Percentiles rank a stretch among this genome's conserved stretches.
These are phyloP conservation scores for Curvularia sp. DNA, from an alignment of 2,329 filamentous ascomycete species.

Conservation along the genomic window DNA sequence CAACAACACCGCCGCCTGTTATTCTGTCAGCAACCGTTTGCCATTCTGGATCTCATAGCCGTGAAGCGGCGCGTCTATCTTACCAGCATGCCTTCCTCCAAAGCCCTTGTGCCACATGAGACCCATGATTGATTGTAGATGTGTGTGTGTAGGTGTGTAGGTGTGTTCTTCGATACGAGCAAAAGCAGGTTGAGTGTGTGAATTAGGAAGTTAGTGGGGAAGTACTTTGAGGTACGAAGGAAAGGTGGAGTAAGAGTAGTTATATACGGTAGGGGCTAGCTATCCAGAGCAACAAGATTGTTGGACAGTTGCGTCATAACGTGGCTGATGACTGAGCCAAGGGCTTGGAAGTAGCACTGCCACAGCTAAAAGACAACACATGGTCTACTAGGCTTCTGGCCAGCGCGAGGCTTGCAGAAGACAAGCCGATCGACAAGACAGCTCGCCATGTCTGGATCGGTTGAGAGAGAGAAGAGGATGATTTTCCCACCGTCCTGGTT, in stretches of 20 bases:
- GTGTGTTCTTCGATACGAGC: not conserved
- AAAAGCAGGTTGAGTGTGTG: not conserved
- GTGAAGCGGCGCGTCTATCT: slow-evolving; percentile 19
- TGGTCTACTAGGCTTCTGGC: not conserved
- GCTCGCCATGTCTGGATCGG: not conserved
- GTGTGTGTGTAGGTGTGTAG: slow-evolving; percentile 19
- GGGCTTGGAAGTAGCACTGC: slow-evolving; percentile 5
- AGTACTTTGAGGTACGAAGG: not conserved
- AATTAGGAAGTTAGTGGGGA: not conserved
- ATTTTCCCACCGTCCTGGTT: no score
- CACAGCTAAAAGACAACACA: not conserved
- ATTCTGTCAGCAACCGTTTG: slow-evolving; percentile 27
- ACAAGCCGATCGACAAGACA: not conserved
- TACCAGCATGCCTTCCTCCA: slow-evolving; percentile 55
- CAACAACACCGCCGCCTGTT: slow-evolving; percentile 59
- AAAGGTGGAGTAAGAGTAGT: not conserved
- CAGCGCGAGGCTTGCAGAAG: not conserved
- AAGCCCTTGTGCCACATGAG: slow-evolving; percentile 58
- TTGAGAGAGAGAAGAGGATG: not conserved
- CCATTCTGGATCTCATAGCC: slow-evolving; percentile 15
- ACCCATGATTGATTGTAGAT: slow-evolving; percentile 48
- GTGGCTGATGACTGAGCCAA: slow-evolving; percentile 3
- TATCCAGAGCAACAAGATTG: not conserved
- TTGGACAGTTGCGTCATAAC: slow-evolving; percentile 1
- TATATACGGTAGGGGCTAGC: not conserved